A percentile compares a stretch with the other conserved stretches of the same genome.
phyloP scores from a whole-genome alignment of 1,139 yeast genomes.

The Saccharomycopsis crataegensis region DNA sequence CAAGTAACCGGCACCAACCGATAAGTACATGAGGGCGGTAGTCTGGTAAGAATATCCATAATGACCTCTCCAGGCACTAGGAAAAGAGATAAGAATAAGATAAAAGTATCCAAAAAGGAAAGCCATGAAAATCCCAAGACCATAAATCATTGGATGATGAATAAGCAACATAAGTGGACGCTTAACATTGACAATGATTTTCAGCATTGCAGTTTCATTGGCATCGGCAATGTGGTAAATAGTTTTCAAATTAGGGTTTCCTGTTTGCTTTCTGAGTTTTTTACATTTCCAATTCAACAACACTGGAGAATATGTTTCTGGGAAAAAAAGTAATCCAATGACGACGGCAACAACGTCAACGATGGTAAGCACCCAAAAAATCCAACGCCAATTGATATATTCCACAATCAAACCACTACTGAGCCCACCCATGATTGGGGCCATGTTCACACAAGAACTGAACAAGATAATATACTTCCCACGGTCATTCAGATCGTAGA shows the following conservation, averaged over 20 bases:
- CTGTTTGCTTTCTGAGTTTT: constrained; percentile 41
- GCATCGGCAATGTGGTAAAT: constrained; percentile 41
- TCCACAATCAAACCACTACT: constrained; percentile 50
- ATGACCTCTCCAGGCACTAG: constrained; percentile 38
- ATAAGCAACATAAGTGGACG: constrained; percentile 47
- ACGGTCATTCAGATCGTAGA: constrained; percentile 31
- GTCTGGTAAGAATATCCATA: constrained; percentile 45
- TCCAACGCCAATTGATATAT: constrained; percentile 23
- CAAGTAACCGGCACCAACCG: constrained; percentile 46
- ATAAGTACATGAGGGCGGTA: constrained; percentile 50
- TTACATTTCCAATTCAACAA: constrained; percentile 42
- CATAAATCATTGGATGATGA: constrained; percentile 57
- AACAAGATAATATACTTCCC: constrained; percentile 34
- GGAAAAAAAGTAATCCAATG: constrained; percentile 38
- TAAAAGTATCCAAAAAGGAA: constrained; percentile 59
- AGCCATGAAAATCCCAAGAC: constrained; percentile 56
- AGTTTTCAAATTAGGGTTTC: constrained; percentile 49
- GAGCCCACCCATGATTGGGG: constrained; percentile 55
- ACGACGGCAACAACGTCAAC: constrained; percentile 42
- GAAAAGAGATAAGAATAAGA: constrained; percentile 52
- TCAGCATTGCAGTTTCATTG: constrained; percentile 29
- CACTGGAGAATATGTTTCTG: constrained; percentile 56
- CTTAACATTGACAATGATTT: constrained; percentile 34
- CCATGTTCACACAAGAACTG: constrained; percentile 32
- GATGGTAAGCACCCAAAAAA: constrained; percentile 47